Evolutionary conservation across 2,329 filamentous ascomycete genomes (phyloP), one percentile per base, ranked within the genome.

Genomic region (Ceratocystis alfenasii): DNA sequence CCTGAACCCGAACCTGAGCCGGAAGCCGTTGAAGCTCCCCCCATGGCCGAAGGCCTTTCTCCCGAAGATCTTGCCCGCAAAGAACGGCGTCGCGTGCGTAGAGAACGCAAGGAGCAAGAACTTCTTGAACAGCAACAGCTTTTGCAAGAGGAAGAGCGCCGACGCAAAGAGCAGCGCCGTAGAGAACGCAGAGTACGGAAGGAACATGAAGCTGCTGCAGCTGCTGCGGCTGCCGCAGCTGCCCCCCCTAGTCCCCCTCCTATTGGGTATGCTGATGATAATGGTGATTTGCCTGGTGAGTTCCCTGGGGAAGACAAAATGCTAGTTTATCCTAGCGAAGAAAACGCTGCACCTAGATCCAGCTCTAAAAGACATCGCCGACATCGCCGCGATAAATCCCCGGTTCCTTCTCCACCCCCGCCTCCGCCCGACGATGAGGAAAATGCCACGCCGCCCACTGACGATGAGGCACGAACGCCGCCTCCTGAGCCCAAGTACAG

Each of bases 401-500:
- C 68, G 10, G 64, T 66, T 15, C 62, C 68, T 3, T 66, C 66
- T 8, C 67, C 65, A 3, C 76, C 78, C 0, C 76, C 76, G 7
- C 74, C 79, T 5, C 77, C 78, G 2, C 77, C 65, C 33, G 63
- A 65, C 41, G 66, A 67, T 20, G 66, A 67, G 10, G 63, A 57
- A 48, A 63, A 67, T 45, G 60, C 63, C 30, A 63, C 66, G 2
- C 60, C 78, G n/a, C 78, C 79, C 1, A 76, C 77, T 20, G 78
- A 77, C 25, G 80, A 82, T 63, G 76, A 75, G 50, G 79, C 80
- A 41, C 73, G 78, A 60, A 78, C 80, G 6, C 79, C 81, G 33
- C 78, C 80, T 3, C 76, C 83, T 17, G 83, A 86, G 63, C 76
- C 80, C 12, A 84, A 79, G 3, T 80, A 80, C 2, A 89, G 85